Conservation (phyloP, 148 eudicot genomes). For the Cornus kousa region DNA sequence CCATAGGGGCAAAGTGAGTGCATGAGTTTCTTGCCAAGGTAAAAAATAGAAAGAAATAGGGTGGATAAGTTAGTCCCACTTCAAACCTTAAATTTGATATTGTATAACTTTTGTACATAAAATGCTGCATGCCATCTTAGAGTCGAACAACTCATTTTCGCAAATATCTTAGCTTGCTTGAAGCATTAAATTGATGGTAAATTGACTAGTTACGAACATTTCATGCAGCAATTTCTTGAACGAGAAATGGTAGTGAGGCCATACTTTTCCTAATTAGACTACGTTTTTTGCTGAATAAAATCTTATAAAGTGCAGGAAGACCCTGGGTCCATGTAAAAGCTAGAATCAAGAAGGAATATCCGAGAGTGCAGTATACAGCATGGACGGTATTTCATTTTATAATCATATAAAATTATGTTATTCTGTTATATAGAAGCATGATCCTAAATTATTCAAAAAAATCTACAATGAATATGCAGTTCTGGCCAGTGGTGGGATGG, state of each 20-base stretch:
- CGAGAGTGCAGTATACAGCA: conserved; percentile 62
- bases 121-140: background rate
- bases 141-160: background rate
- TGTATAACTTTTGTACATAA: background rate
- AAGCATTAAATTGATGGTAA: background rate
- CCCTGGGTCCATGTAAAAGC: conserved; percentile 63
- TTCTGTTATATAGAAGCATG: background rate
- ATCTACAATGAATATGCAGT: conserved; percentile 33
- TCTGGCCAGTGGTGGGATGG: conserved; percentile 85
- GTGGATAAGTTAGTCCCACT: background rate
- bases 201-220: background rate
- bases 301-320: conserved; percentile 47
- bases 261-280: background rate
- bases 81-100: background rate
- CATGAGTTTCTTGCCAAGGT: too few relatives aligned
- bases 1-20: too few relatives aligned
- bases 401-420: background rate
- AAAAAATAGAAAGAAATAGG: background rate
- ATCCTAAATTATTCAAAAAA: background rate
- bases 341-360: conserved; percentile 69
- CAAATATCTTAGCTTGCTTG: background rate
- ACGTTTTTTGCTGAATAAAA: background rate
- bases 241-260: background rate
- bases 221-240: background rate
- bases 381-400: conserved; percentile 49